Evolutionary conservation across 495 filamentous ascomycete genomes (phyloP).

Genomic region (Melanomma pulvis-pyrius): DNA sequence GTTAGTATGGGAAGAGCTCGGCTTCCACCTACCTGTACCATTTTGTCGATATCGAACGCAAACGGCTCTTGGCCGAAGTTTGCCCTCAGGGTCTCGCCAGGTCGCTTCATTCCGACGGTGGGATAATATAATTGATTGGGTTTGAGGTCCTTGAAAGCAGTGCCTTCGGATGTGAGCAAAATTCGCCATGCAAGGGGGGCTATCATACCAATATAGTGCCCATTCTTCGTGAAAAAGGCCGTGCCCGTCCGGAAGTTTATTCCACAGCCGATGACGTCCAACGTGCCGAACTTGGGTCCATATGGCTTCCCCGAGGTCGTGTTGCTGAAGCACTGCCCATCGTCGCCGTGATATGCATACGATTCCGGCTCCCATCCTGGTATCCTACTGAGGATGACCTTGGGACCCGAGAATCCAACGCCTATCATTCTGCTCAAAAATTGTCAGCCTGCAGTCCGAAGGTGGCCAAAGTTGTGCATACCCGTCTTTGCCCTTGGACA

Average conservation of each 20-base stretch:
- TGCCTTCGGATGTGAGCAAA: slow-evolving; percentile 54
- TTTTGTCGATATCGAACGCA: slow-evolving; percentile 86
- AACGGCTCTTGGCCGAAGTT: slow-evolving; percentile 95
- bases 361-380: slow-evolving; percentile 96
- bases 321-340: slow-evolving; percentile 82
- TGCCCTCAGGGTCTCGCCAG: slow-evolving; percentile 76
- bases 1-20: background rate
- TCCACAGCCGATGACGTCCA: slow-evolving; percentile 90
- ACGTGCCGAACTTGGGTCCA: slow-evolving; percentile 68
- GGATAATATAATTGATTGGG: slow-evolving; percentile 71
- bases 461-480: slow-evolving; percentile 51
- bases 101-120: slow-evolving; percentile 90
- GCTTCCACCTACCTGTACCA: slow-evolving; percentile 70
- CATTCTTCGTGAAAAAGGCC: slow-evolving; percentile 96
- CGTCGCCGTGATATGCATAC: slow-evolving; percentile 97
- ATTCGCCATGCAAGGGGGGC: background rate
- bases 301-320: slow-evolving; percentile 75
- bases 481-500: slow-evolving; percentile 86
- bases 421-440: slow-evolving; percentile 65
- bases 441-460: slow-evolving; percentile 29
- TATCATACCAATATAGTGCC: slow-evolving; percentile 68
- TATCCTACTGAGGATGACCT: slow-evolving; percentile 75
- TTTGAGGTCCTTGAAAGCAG: slow-evolving; percentile 79
- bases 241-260: slow-evolving; percentile 88
- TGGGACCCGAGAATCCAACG: slow-evolving; percentile 80